Evolutionary conservation across 2,329 filamentous ascomycete genomes (phyloP), one percentile per base, ranked within the genome.

Genomic region (Colletotrichum liriopes): DNA sequence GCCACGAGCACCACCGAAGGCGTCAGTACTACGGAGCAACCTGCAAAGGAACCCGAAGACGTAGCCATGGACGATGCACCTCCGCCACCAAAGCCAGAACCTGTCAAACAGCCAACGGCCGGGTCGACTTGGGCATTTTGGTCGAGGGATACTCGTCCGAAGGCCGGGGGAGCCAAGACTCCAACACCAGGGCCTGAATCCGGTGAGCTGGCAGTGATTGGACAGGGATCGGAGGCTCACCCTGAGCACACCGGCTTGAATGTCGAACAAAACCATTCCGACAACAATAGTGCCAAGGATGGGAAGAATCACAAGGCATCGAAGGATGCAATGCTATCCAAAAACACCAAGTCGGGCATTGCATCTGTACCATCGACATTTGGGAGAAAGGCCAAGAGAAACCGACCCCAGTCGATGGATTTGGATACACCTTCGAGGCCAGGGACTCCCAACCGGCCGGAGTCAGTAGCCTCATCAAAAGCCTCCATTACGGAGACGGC

Each of bases 91-190:
- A 77, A 79, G 11, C 73, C 77, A 43, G 56, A 74, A 35, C 51
- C 55, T 60, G 71, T 55, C 1, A 70, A 72, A 35, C 77, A 81
- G n/a, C 86, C 86, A 6, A 84, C 87, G 20, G 84, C 86, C 23
- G 89, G 89, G 16, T 93, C 93, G 0, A 93, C 92, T 0, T 96
- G 93, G 93, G 93, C 92, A 0, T 95, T 96, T 75, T 96, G 93
- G 93, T 94, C 92, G 18, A 89, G 87, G 56, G 90, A 92, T 75
- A 81, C 85, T 1, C 75, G 80, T 0, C 79, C 83, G 9, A 84
- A 81, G 51, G 75, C 80, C 12, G 77, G 76, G 4, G 78, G 77
- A 0, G 83, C 82, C 60, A 68, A 68, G 20, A 51, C 9, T 39
- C 66, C 77, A 14, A 43, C 78, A 2, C 6, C 49, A 4, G 68